A percentile compares a stretch with the other conserved stretches of the same genome.
Conservation (phyloP, 345 rosid genomes). For the Populus davidiana region DNA sequence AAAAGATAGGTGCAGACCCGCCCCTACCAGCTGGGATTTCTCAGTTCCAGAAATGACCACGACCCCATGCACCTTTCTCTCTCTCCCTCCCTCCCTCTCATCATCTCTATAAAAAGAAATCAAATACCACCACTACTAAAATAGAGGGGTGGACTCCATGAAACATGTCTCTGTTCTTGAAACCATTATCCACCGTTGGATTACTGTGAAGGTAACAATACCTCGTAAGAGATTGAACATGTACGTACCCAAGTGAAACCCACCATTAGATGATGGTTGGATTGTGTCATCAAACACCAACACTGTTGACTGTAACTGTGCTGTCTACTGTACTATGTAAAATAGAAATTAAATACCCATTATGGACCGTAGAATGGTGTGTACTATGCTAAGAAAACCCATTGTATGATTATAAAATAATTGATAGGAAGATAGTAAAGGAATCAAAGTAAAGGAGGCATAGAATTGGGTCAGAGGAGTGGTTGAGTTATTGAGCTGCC, state of each 20-base stretch:
- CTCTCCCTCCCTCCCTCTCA: not conserved
- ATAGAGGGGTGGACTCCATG: not conserved
- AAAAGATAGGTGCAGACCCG: constrained; percentile 39
- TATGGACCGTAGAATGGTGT: constrained; percentile 35
- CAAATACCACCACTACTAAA: not conserved
- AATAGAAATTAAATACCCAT: constrained; percentile 15
- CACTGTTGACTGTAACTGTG: not conserved
- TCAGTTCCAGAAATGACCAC: constrained; percentile 65
- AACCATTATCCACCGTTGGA: constrained; percentile 27
- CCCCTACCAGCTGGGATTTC: constrained; percentile 43
- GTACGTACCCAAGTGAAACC: not conserved
- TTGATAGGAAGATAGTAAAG: constrained; percentile 26
- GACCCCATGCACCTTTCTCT: constrained; percentile 45
- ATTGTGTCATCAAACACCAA: constrained; percentile 34
- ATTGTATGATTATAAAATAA: not conserved
- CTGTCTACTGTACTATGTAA: constrained; percentile 20
- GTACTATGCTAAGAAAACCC: not conserved
- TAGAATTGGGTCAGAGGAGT: constrained; percentile 80
- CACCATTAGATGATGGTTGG: constrained; percentile 27
- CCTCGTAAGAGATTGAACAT: constrained; percentile 24
- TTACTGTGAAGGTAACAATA: constrained; percentile 15
- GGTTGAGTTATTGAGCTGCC: constrained; percentile 71
- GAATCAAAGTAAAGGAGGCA: constrained; percentile 55
- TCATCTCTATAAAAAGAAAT: no score
- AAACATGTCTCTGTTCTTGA: not conserved